A percentile compares a stretch with the other conserved stretches of the same genome.
phyloP scores from a whole-genome alignment of 345 rosid species.

The Euphorbia tirucalli region DNA sequence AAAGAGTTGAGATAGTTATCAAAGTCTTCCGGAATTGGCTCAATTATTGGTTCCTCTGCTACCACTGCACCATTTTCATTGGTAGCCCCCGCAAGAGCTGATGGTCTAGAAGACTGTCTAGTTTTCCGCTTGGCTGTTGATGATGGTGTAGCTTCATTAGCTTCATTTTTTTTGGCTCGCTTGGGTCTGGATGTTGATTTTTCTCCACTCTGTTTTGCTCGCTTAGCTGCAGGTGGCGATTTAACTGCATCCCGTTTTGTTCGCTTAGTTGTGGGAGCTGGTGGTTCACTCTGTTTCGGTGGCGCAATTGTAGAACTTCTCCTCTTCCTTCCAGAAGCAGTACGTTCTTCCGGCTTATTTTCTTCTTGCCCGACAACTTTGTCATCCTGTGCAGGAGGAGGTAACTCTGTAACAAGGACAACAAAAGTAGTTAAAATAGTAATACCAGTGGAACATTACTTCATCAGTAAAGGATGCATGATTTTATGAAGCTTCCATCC shows the following conservation, averaged over 20 bases:
- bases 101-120: constrained; percentile 30
- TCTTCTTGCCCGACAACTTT: constrained; percentile 22
- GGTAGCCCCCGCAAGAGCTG: background rate
- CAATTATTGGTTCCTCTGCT: constrained; percentile 24
- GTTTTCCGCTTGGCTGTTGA: constrained; percentile 28
- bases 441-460: background rate
- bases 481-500: background rate
- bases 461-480: background rate
- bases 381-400: constrained; percentile 25
- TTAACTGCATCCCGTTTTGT: background rate
- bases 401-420: constrained; percentile 28
- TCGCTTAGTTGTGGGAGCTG: constrained; percentile 16
- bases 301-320: constrained; percentile 27
- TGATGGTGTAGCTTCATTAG: constrained; percentile 12
- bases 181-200: constrained; percentile 20
- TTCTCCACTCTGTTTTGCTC: background rate
- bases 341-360: constrained; percentile 23
- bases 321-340: constrained; percentile 32
- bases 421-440: background rate
- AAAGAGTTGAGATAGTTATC: constrained; percentile 59
- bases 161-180: constrained; percentile 3
- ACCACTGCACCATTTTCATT: constrained; percentile 23
- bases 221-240: constrained; percentile 19
- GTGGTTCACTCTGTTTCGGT: too few relatives aligned
- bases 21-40: constrained; percentile 52